phyloP scores from a whole-genome alignment of 2,329 filamentous ascomycete species.

The Botryotinia calthae region DNA sequence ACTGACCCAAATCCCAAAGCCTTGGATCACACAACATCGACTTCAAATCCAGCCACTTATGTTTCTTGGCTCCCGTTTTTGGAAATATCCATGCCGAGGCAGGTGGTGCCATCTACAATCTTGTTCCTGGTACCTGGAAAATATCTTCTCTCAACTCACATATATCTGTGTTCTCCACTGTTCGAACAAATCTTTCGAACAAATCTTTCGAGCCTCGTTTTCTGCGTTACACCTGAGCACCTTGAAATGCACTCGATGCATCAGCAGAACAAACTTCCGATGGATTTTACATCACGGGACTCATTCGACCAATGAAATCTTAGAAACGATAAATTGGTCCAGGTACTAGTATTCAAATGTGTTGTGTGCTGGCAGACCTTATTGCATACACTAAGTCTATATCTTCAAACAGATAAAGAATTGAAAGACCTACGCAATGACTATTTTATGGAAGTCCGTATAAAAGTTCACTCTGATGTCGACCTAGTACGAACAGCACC shows the following conservation, averaged over 20 bases:
- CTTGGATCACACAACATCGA: constrained; percentile 4
- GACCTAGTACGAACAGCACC: not conserved
- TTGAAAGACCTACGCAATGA: not conserved
- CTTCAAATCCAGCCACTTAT: not conserved
- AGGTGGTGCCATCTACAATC: not conserved
- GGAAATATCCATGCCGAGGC: not conserved
- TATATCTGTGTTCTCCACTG: not conserved
- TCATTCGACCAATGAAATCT: not conserved
- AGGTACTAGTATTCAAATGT: not conserved
- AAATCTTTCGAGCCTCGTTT: not conserved
- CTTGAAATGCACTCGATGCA: not conserved
- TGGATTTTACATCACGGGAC: constrained; percentile 4
- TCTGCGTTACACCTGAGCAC: not conserved
- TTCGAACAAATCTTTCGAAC: not conserved
- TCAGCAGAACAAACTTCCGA: not conserved
- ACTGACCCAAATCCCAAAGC: constrained; percentile 9
- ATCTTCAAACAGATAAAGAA: not conserved
- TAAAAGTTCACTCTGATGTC: not conserved
- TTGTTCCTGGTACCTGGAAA: constrained; percentile 21
- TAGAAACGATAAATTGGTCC: not conserved
- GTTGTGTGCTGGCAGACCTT: constrained; percentile 10
- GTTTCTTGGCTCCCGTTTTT: not conserved
- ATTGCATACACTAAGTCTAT: not conserved
- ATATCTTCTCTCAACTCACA: not conserved
- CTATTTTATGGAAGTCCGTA: not conserved